These are phyloP conservation scores for Torulaspora quercuum DNA, from an alignment of 805 yeast genomes.

Conservation along the genomic window DNA sequence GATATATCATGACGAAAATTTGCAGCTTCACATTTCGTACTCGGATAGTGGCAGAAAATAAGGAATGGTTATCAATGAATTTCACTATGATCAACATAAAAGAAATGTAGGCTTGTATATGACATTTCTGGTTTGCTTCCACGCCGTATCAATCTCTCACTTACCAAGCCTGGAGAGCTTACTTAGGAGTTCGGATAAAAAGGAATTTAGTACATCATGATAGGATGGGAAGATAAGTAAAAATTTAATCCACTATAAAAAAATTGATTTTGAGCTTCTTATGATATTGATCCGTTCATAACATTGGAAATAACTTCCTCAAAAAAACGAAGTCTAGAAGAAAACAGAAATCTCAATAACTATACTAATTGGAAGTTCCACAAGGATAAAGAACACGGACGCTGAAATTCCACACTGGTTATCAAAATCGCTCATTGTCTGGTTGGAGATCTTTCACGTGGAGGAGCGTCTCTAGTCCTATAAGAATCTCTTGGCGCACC, in stretches of 20 bases:
- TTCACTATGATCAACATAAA: background rate
- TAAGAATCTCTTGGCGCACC: constrained; percentile 41
- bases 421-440: constrained; percentile 39
- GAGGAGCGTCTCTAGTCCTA: constrained; percentile 51
- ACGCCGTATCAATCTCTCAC: background rate
- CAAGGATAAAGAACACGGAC: too few relatives aligned
- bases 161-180: constrained; percentile 11
- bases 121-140: constrained; percentile 1
- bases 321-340: constrained; percentile 5
- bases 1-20: too few relatives aligned
- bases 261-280: constrained; percentile 13
- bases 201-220: constrained; percentile 14
- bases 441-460: constrained; percentile 72
- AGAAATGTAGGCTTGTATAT: background rate
- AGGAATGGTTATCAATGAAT: constrained; percentile 1
- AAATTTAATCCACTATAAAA: constrained; percentile 23
- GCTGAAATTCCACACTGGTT: constrained; percentile 1
- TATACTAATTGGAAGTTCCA: constrained; percentile 5
- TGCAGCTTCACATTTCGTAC: too few relatives aligned
- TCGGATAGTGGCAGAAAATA: too few relatives aligned
- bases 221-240: constrained; percentile 18
- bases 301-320: constrained; percentile 7
- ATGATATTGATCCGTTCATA: constrained; percentile 11
- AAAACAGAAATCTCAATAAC: constrained; percentile 8
- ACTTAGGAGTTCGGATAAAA: constrained; percentile 9